A percentile compares a stretch with the other conserved stretches of the same genome.
Evolutionary conservation across 768 basidiomycete genomes (phyloP).

Genomic region (Cystofilobasidium macerans): DNA sequence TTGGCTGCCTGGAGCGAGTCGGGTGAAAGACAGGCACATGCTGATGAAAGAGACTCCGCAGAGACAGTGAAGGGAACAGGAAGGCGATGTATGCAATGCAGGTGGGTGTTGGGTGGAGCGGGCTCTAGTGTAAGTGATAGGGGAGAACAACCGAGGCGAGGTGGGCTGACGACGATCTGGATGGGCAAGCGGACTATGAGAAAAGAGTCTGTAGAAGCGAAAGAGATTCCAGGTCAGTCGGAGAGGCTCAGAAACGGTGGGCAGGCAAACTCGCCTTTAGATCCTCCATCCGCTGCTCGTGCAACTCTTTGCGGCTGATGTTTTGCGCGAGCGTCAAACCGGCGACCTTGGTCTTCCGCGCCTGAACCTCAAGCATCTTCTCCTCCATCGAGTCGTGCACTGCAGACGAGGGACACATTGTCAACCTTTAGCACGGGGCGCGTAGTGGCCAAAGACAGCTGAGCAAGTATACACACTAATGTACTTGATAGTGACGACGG

Average conservation of each 20-base stretch:
- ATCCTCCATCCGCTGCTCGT: conserved; percentile 79
- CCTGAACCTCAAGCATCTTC: conserved; percentile 81
- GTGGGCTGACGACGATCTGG: too few species aligned
- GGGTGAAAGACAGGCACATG: too few species aligned
- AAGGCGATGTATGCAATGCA: too few species aligned
- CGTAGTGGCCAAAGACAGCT: not conserved
- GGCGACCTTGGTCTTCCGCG: conserved; percentile 85
- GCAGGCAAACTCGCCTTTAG: conserved; percentile 38
- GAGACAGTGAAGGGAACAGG: too few species aligned
- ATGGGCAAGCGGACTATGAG: not conserved
- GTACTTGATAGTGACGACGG: conserved; percentile 81
- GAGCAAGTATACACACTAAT: conserved; percentile 54
- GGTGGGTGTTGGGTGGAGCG: too few species aligned
- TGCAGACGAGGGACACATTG: not conserved
- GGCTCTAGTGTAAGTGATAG: too few species aligned
- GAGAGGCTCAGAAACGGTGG: not conserved
- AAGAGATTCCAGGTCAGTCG: not conserved
- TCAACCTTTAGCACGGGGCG: not conserved
- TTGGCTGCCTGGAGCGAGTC: too few species aligned
- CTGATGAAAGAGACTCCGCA: too few species aligned
- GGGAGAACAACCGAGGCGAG: too few species aligned
- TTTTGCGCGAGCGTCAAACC: conserved; percentile 84
- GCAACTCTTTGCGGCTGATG: conserved; percentile 75
- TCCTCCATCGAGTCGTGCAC: conserved; percentile 70
- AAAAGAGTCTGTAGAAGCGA: not conserved